Conservation (phyloP, 345 rosid species). For the Syzygium aqueum region DNA sequence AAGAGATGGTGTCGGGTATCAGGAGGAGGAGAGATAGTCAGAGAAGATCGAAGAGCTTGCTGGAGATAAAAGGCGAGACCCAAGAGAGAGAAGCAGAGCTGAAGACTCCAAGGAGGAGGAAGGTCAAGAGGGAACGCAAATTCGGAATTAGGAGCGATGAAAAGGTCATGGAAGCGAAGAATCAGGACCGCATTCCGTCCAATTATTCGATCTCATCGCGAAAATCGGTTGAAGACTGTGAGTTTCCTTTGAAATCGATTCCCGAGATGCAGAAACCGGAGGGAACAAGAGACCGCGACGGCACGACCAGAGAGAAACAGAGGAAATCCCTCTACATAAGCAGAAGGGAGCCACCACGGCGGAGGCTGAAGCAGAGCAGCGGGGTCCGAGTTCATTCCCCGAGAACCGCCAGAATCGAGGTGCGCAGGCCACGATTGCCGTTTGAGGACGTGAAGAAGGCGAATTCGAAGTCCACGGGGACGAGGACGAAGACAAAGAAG, state of each 20-base stretch:
- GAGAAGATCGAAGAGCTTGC: slow-evolving; percentile 14
- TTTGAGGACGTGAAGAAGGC: background rate
- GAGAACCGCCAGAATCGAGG: slow-evolving; percentile 15
- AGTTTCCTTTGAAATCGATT: background rate
- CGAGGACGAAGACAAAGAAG: slow-evolving; percentile 40
- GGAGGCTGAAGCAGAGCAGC: slow-evolving; percentile 35
- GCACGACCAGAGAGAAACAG: slow-evolving; percentile 34
- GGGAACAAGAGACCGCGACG: slow-evolving; percentile 11
- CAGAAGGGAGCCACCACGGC: slow-evolving; percentile 37
- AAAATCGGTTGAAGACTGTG: slow-evolving; percentile 31
- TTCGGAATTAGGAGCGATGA: background rate
- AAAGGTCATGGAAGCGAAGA: background rate
- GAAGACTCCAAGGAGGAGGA: slow-evolving; percentile 47
- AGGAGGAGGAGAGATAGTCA: slow-evolving; percentile 31
- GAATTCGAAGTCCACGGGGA: slow-evolving; percentile 48
- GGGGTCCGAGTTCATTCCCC: slow-evolving; percentile 53
- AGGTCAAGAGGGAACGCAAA: slow-evolving; percentile 9
- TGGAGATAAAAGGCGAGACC: background rate
- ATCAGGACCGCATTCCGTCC: background rate
- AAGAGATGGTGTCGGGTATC: slow-evolving; percentile 29
- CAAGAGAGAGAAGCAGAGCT: slow-evolving; percentile 20
- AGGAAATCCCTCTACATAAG: slow-evolving; percentile 60
- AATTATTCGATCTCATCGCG: slow-evolving; percentile 6
- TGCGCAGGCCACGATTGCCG: background rate
- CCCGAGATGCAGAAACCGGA: background rate